These are phyloP conservation scores for Sambucus nigra DNA, from an alignment of 129 eudicot genomes.

Conservation along the genomic window DNA sequence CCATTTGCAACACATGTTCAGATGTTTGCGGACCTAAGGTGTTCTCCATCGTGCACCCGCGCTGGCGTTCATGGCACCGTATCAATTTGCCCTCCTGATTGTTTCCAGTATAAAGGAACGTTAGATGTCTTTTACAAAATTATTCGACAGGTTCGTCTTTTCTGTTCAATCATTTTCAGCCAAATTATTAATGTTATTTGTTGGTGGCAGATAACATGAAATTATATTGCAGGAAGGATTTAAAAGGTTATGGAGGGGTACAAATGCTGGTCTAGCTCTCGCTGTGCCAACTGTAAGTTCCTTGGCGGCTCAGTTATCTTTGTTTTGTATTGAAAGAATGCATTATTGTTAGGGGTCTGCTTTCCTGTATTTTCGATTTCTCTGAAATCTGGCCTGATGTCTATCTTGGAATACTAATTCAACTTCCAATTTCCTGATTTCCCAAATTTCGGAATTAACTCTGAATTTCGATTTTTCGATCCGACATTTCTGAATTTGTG, in stretches of 20 bases:
- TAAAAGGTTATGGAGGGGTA: constrained; percentile 89
- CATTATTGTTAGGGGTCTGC: no score
- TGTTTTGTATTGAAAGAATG: neutral
- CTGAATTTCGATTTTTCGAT: no score
- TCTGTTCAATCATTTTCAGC: neutral
- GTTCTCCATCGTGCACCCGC: constrained; percentile 91
- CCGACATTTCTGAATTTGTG: no score
- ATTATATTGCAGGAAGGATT: constrained; percentile 66
- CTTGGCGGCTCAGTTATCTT: neutral
- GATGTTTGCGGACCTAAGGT: constrained; percentile 98
- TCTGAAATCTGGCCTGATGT: no score
- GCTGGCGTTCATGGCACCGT: constrained; percentile 98
- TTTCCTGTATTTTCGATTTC: no score
- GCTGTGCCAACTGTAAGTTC: constrained; percentile 85
- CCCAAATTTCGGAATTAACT: no score
- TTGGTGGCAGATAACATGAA: neutral
- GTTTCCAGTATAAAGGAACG: constrained; percentile 98
- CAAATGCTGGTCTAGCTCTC: constrained; percentile 94
- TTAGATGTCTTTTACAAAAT: constrained; percentile 86
- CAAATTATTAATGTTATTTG: neutral
- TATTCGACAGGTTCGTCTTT: constrained; percentile 70
- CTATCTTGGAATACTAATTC: no score
- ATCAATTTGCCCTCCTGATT: constrained; percentile 92
- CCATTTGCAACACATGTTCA: constrained; percentile 19
- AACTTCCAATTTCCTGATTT: no score